Base-by-base conservation (phyloP, 495 filamentous ascomycete genomes). In the Xylaria intraflava region DNA sequence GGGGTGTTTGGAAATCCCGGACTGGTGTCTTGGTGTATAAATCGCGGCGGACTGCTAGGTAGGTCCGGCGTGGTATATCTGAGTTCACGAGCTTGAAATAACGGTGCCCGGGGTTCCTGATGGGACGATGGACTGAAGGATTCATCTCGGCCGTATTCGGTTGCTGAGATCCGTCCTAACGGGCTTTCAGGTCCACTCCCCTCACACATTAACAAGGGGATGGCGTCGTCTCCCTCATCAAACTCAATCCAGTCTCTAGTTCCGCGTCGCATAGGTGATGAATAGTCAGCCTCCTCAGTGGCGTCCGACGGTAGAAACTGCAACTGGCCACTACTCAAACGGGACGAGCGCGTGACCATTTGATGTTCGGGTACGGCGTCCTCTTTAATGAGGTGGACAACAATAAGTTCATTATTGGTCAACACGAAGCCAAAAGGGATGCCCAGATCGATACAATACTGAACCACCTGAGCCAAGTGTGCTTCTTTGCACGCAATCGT, bases 391-490 rank as follows among this genome's bases (percentile, higher is more conserved):
- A 49, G 3, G 4, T 49, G 46, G n/a, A 49, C 35, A 14, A 49
- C 17, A 12, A 49, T n/a, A 16, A 49, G 17, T 23, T 49, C 46
- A n/a, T 3, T 2, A 11, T 49, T 49, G 9, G 46, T 49, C 17
- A 49, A 17, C 8, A 49, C 46, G 17, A 49, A 49, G 1, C 46
- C 46, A 9, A 49, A 49, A 27, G 30, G 46, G 20, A 49, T n/a
- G 31, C 23, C 10, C 2, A 23, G 0, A 26, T 49, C 31, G 17
- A 49, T 36, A 16, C 46, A 49, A 26, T 38, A 49, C 19, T 49
- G 46, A 10, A 49, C 46, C 31, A 24, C 16, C 46, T 49, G 46
- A 4, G 46, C 30, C 12, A 49, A 24, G 17, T 38, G 19, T 19
- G 46, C 8, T 26, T 49, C 46, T 17, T 1, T 17, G n/a, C 46